These are phyloP conservation scores for Suhomyces emberorum DNA, from an alignment of 805 yeast species.

Conservation along the genomic window DNA sequence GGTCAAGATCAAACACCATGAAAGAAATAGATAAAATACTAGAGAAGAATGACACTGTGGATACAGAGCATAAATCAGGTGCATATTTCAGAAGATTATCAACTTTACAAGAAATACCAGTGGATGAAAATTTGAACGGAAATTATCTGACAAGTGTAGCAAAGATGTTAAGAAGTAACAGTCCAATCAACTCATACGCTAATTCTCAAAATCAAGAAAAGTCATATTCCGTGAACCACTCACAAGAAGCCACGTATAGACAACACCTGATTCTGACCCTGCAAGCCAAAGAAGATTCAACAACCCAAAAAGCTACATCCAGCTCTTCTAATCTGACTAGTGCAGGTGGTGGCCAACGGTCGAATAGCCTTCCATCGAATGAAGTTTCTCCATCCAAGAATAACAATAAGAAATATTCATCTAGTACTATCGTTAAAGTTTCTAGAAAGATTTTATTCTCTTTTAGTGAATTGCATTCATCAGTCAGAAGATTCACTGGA, in stretches of 20 bases:
- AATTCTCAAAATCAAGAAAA: neutral
- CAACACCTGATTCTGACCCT: conserved; percentile 6
- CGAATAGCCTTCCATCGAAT: conserved; percentile 7
- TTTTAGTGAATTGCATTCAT: conserved; percentile 61
- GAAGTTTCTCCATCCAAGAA: conserved; percentile 10
- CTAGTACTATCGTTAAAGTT: conserved; percentile 34
- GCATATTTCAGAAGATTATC: conserved; percentile 67
- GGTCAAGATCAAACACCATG: conserved; percentile 36
- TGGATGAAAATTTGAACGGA: conserved; percentile 18
- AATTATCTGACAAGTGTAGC: neutral
- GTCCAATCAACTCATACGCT: neutral
- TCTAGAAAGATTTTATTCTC: conserved; percentile 63
- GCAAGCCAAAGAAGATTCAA: conserved; percentile 1
- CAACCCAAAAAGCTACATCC: neutral
- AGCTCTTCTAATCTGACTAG: too few species aligned
- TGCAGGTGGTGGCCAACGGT: conserved; percentile 1
- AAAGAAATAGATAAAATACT: conserved; percentile 33
- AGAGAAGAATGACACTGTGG: conserved; percentile 36
- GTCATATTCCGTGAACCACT: neutral
- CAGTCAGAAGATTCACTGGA: conserved; percentile 53
- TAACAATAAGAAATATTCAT: conserved; percentile 5
- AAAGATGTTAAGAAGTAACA: neutral
- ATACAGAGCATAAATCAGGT: conserved; percentile 49
- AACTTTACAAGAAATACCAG: conserved; percentile 53
- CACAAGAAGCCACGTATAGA: conserved; percentile 3